Percentiles rank a stretch among this genome's conserved stretches.
phyloP scores from a whole-genome alignment of 768 basidiomycete genomes.

The Sarcomyxa edulis region DNA sequence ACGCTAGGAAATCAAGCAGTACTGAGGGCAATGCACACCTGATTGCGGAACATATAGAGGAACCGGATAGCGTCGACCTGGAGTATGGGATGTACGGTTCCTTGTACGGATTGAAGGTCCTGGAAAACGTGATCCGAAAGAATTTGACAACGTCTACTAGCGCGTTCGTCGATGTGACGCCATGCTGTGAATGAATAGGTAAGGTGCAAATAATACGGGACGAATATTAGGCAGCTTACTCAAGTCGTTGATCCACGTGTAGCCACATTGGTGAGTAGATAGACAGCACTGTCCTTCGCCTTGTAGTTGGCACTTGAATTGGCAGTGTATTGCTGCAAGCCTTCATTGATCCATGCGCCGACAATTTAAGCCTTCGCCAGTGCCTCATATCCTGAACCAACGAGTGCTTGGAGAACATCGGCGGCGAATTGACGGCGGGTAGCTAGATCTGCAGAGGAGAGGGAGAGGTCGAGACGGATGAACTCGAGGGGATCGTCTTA shows the following conservation, averaged over 20 bases:
- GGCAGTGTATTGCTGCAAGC: conserved; percentile 62
- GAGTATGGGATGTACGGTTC: conserved; percentile 79
- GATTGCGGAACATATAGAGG: conserved; percentile 92
- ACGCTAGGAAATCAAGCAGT: conserved; percentile 1
- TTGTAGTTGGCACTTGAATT: conserved; percentile 72
- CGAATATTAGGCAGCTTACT: conserved; percentile 45
- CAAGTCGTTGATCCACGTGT: conserved; percentile 82
- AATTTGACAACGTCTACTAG: conserved; percentile 93
- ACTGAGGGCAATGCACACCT: conserved; percentile 42
- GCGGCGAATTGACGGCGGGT: conserved; percentile 92
- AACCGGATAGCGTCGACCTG: conserved; percentile 97
- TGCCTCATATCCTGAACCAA: conserved; percentile 73
- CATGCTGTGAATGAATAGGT: conserved; percentile 58
- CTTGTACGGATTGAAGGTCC: conserved; percentile 70
- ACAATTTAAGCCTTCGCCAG: conserved; percentile 90
- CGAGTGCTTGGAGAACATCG: conserved; percentile 91
- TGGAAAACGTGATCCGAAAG: conserved; percentile 89
- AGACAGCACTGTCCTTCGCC: conserved; percentile 90
- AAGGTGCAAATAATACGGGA: too few species aligned
- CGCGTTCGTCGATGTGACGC: conserved; percentile 89
- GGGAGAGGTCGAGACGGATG: conserved; percentile 80
- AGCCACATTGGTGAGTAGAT: conserved; percentile 89
- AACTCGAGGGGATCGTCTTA: conserved; percentile 96
- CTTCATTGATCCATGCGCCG: conserved; percentile 75
- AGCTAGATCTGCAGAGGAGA: conserved; percentile 64